Base-by-base conservation (phyloP, 306 rosid species). In the peach (Prunus persica) region DNA sequence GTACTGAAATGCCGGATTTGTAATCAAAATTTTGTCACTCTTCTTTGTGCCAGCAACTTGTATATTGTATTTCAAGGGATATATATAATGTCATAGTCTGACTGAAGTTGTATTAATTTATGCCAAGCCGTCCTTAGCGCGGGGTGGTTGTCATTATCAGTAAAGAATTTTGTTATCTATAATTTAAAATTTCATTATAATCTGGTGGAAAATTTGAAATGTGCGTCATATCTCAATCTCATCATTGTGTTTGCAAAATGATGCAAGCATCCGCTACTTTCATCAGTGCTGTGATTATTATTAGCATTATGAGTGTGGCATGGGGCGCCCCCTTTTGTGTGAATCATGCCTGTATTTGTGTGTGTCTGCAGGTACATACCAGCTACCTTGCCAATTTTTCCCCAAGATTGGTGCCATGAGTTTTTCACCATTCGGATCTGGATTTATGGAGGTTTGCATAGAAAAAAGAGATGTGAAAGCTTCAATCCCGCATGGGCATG, bases 21-120 rank as follows among this genome's bases (percentile, higher is more conserved):
- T 55, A 80, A 76, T 67, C 73, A 65, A 66, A 67, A 63, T 32
- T 73, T 83, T 77, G 77, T 80, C 69, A 19, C 61, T 43, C 62
- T 72, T 68, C 77, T 56, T 74, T 24, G 27, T 45, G 68, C 83
- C 64, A 62, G 71, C 43, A 27, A 64, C 65, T 79, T 52, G 52
- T 52, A 38, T 69, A 34, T 55, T 52, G 38, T 67, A 64, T 61
- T 32, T 19, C 16, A 1, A 65, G 27, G 0, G 9, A 38, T 38
- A 38, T 38, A 38, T 49, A 49, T 49, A 3, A 13, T 49, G 18
- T 12, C 52, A 49, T 49, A 49, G 18, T 49, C 12, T 49, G 18
- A 49, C 16, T 49, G 52, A 13, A 3, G 16, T 11, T 60, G 8
- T 60, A 20, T 20, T 51, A 51, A 51, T 51, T 12, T 51, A 15